Conservation (phyloP, 176 grass and related monocot genomes). For the Bothriochloa decipiens region DNA sequence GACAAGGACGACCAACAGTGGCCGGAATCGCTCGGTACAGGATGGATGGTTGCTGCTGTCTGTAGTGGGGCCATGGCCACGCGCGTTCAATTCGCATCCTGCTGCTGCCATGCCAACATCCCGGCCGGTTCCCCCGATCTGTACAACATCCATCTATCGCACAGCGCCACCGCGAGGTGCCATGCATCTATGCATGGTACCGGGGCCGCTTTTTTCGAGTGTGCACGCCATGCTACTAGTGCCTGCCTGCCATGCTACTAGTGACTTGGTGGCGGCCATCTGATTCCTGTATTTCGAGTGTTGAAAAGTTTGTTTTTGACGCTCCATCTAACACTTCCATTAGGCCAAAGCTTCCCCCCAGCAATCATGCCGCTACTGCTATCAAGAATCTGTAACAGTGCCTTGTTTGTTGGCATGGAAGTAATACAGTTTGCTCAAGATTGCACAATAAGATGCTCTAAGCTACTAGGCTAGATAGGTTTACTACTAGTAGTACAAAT, state of each 20-base stretch:
- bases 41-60: not conserved
- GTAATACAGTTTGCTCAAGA: too few relatives aligned
- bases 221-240: not conserved
- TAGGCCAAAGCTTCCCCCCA: not conserved
- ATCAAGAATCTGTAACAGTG: not conserved
- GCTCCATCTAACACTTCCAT: not conserved
- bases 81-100: not conserved
- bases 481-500: too few relatives aligned
- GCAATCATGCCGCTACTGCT: not conserved
- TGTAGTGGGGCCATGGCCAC: not conserved
- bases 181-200: not conserved
- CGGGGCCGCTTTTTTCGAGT: not conserved
- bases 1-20: constrained; percentile 15
- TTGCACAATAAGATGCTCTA: too few relatives aligned
- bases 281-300: not conserved
- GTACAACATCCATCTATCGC: not conserved
- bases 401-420: not conserved
- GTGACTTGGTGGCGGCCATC: too few relatives aligned
- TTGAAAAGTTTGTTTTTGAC: not conserved
- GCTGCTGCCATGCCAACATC: not conserved
- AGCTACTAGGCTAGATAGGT: too few relatives aligned
- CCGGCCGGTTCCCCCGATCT: not conserved
- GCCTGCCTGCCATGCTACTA: not conserved
- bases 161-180: not conserved
- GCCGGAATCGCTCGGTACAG: constrained; percentile 11